These are phyloP conservation scores for Euclidium syriacum DNA, from an alignment of 345 rosid genomes.

Conservation along the genomic window DNA sequence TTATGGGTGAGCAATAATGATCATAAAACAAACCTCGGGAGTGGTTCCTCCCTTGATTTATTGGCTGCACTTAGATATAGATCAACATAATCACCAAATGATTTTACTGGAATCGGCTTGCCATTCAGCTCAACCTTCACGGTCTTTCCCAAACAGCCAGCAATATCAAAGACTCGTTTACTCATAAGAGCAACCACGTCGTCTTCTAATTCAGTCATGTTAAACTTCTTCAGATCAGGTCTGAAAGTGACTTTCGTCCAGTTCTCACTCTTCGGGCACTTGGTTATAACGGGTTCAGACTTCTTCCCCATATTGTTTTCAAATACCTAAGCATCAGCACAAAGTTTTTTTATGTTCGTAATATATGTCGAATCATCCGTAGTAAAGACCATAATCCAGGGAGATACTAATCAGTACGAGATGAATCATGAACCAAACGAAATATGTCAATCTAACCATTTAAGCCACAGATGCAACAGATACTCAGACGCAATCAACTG, in stretches of 20 bases:
- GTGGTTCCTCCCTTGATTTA: constrained; percentile 32
- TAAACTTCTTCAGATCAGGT: constrained; percentile 80
- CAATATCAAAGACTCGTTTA: constrained; percentile 82
- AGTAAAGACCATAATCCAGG: too few relatives aligned
- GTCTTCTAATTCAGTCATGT: constrained; percentile 72
- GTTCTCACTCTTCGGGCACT: constrained; percentile 66
- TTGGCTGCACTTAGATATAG: constrained; percentile 53
- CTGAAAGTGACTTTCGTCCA: constrained; percentile 93
- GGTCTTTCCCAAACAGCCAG: constrained; percentile 92
- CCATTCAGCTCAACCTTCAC: constrained; percentile 93
- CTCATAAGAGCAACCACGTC: constrained; percentile 94
- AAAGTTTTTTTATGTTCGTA: too few relatives aligned
- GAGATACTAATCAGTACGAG: too few relatives aligned
- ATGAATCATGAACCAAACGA: too few relatives aligned
- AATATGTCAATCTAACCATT: too few relatives aligned
- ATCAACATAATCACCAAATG: constrained; percentile 73
- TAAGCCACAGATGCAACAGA: too few relatives aligned
- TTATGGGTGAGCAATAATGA: not conserved
- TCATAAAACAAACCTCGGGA: constrained; percentile 58
- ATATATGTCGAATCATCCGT: too few relatives aligned
- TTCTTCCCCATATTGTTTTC: constrained; percentile 83
- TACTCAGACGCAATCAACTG: not conserved
- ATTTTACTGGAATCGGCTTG: constrained; percentile 57
- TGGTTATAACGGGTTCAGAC: constrained; percentile 61
- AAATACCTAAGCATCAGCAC: constrained; percentile 53